Conservation (phyloP, 306 rosid genomes). For the Cotoneaster glaucophyllus region DNA sequence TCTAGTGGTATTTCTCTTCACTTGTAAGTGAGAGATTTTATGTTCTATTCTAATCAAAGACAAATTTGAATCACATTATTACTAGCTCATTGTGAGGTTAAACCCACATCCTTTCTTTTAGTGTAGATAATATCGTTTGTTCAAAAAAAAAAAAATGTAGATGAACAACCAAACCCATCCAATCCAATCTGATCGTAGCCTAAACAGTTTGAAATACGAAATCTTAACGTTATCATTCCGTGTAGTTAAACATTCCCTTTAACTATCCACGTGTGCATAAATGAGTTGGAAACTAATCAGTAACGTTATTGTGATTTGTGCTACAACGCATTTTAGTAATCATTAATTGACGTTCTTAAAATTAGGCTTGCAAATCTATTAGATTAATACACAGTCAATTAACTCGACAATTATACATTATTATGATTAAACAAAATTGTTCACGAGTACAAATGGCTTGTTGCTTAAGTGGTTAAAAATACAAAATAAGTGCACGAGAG, state of each 20-base stretch:
- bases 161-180: no score
- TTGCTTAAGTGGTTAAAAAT: no score
- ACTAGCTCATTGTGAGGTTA: no score
- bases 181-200: no score
- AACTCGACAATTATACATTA: not conserved
- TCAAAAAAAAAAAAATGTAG: no score
- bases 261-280: not conserved
- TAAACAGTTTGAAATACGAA: no score
- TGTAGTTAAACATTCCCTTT: not conserved
- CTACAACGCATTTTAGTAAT: not conserved
- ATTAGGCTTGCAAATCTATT: not conserved
- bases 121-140: no score
- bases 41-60: accelerated
- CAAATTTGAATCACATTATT: no score
- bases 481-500: not conserved
- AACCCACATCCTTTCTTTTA: no score
- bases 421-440: not conserved
- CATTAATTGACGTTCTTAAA: no score
- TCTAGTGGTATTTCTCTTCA: accelerated
- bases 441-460: no score
- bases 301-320: not conserved
- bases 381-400: no score
- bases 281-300: not conserved
- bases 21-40: accelerated
- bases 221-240: not conserved